Percentiles rank a stretch among this genome's conserved stretches.
These are phyloP conservation scores for Helichrysum umbraculigerum DNA, from an alignment of 129 eudicot genomes.

Conservation along the genomic window DNA sequence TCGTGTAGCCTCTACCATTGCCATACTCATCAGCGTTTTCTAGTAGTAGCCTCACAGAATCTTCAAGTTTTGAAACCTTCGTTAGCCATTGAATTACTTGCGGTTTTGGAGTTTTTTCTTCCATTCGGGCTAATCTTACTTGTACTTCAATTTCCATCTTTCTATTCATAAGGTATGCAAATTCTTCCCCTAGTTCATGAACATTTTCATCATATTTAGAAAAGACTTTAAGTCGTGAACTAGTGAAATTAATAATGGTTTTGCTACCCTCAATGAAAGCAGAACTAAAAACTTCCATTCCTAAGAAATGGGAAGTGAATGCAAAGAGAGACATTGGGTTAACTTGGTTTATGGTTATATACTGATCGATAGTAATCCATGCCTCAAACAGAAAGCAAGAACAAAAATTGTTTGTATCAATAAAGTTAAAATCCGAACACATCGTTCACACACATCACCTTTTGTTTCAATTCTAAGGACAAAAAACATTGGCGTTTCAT, in stretches of 20 bases:
- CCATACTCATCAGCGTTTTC: background rate
- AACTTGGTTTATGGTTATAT: background rate
- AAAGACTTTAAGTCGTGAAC: slow-evolving; percentile 24
- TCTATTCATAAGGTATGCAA: slow-evolving; percentile 2
- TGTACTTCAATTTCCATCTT: slow-evolving; percentile 24
- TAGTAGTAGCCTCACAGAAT: slow-evolving; percentile 21
- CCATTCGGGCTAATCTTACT: slow-evolving; percentile 21
- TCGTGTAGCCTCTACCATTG: slow-evolving; percentile 11
- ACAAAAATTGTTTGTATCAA: background rate
- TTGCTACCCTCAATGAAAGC: slow-evolving; percentile 19
- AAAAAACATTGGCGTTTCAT: background rate
- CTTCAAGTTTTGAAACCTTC: slow-evolving; percentile 25
- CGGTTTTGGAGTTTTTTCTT: slow-evolving; percentile 17
- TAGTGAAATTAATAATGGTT: slow-evolving; percentile 15
- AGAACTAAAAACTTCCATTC: slow-evolving; percentile 22
- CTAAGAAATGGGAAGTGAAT: slow-evolving; percentile 10
- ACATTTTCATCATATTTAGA: slow-evolving; percentile 24
- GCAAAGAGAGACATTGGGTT: background rate
- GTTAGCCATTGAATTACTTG: slow-evolving; percentile 32
- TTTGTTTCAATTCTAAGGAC: background rate
- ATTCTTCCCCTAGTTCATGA: slow-evolving; percentile 23
- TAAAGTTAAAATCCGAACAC: slow-evolving; percentile 14
- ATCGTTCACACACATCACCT: background rate
- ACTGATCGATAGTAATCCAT: background rate
- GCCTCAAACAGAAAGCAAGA: background rate